Conservation (phyloP, 345 rosid genomes). For the Isatis tinctoria region DNA sequence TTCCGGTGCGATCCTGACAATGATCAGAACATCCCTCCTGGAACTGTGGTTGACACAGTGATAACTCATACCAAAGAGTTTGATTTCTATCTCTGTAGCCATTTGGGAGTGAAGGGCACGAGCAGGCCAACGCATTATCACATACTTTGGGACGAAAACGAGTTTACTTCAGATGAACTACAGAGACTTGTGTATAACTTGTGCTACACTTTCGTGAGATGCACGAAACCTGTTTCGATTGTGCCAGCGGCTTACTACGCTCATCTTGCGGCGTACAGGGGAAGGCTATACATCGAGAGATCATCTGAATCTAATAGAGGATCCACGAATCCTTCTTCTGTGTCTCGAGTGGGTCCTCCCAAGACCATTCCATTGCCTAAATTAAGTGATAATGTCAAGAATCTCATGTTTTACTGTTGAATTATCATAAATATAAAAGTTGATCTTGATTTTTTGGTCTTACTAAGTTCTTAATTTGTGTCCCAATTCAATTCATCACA, state of each 20-base stretch:
- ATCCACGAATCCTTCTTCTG: constrained; percentile 35
- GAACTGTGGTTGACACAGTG: constrained; percentile 89
- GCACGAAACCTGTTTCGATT: constrained; percentile 89
- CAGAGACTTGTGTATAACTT: constrained; percentile 84
- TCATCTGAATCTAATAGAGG: constrained; percentile 45
- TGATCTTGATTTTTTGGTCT: neutral
- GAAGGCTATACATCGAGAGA: constrained; percentile 84
- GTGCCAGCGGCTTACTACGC: constrained; percentile 97
- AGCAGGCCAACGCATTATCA: constrained; percentile 96
- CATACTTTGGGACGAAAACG: constrained; percentile 75
- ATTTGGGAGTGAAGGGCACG: constrained; percentile 89
- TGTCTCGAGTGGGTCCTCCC: constrained; percentile 70
- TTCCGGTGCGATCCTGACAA: constrained; percentile 55
- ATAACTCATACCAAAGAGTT: constrained; percentile 89
- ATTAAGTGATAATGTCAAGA: constrained; percentile 78
- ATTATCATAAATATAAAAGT: neutral
- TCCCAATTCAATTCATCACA: neutral
- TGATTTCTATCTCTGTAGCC: constrained; percentile 93
- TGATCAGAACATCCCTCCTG: constrained; percentile 73
- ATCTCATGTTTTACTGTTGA: constrained; percentile 95
- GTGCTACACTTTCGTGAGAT: constrained; percentile 85
- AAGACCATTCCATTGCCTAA: constrained; percentile 75
- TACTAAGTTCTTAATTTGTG: neutral
- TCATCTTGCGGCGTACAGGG: constrained; percentile 93
- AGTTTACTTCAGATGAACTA: constrained; percentile 86